Conservation (phyloP, 225 moss, liverwort and hornwort species). For the Thuidium tamariscinum region DNA sequence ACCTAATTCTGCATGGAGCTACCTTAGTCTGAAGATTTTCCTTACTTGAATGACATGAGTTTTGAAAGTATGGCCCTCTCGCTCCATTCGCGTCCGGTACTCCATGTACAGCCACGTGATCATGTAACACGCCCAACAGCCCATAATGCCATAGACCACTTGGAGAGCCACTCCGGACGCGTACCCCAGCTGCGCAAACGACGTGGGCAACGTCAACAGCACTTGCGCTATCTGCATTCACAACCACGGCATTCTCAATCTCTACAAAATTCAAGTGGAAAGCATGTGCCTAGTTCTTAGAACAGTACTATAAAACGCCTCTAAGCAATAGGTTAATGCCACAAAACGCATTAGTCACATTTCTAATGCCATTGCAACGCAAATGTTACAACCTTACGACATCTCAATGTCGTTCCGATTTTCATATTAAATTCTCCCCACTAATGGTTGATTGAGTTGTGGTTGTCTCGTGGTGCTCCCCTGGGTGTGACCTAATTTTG, state of each 20-base stretch:
- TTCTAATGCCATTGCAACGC: not conserved
- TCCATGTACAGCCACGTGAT: conserved; percentile 44
- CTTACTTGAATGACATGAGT: conserved; percentile 59
- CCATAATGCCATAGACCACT: conserved; percentile 37
- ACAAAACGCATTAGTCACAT: not conserved
- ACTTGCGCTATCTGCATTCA: conserved; percentile 66
- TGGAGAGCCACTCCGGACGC: conserved; percentile 46
- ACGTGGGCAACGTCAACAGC: conserved; percentile 68
- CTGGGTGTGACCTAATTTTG: not conserved
- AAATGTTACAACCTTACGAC: not conserved
- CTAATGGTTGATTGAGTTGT: not conserved
- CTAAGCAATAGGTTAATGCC: not conserved
- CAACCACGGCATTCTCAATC: not conserved
- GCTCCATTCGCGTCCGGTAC: conserved; percentile 34
- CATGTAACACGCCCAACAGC: conserved; percentile 48
- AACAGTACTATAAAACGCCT: not conserved
- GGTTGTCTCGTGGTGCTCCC: not conserved
- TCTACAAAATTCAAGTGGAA: not conserved
- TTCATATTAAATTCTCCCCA: not conserved
- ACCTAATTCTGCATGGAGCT: not conserved
- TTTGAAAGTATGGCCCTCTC: conserved; percentile 49
- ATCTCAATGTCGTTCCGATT: not conserved
- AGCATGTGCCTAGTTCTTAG: not conserved
- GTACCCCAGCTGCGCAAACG: conserved; percentile 73
- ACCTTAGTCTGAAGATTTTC: no score